These are phyloP conservation scores for Suhomyces terraborum DNA, from an alignment of 1,139 yeast genomes.

Conservation along the genomic window DNA sequence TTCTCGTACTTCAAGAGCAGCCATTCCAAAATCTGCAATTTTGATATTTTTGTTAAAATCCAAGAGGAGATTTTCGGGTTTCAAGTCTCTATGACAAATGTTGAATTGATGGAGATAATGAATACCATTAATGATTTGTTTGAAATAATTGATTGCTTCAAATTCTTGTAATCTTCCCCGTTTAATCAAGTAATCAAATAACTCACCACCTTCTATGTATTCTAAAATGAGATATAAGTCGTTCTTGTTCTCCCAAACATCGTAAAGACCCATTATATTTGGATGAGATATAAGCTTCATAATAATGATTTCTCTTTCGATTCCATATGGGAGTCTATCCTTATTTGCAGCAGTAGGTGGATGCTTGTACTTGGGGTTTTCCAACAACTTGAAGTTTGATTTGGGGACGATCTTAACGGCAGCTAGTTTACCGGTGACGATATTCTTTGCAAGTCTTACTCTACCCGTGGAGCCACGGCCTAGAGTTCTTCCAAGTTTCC, in stretches of 20 bases:
- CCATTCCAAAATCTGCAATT: slow-evolving; percentile 99
- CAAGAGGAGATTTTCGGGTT: slow-evolving; percentile 88
- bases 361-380: slow-evolving; percentile 48
- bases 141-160: slow-evolving; percentile 87
- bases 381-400: slow-evolving; percentile 59
- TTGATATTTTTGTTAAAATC: slow-evolving; percentile 89
- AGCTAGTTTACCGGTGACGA: slow-evolving; percentile 82
- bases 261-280: slow-evolving; percentile 92
- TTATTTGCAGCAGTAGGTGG: slow-evolving; percentile 28
- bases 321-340: slow-evolving; percentile 82
- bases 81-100: slow-evolving; percentile 92
- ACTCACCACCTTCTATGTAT: slow-evolving; percentile 96
- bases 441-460: slow-evolving; percentile 87
- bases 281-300: slow-evolving; percentile 89
- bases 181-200: slow-evolving; percentile 87
- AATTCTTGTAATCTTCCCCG: slow-evolving; percentile 84
- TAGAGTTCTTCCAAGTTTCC: slow-evolving; percentile 92
- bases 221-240: slow-evolving; percentile 89
- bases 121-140: slow-evolving; percentile 90
- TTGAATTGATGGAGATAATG: slow-evolving; percentile 92
- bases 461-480: slow-evolving; percentile 97
- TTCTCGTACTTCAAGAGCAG: slow-evolving; percentile 91
- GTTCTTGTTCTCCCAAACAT: slow-evolving; percentile 97
- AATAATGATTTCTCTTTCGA: slow-evolving; percentile 94
- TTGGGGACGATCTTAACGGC: slow-evolving; percentile 97